phyloP scores from a whole-genome alignment of 129 eudicot genomes.

The Gnaphalium uliginosum region DNA sequence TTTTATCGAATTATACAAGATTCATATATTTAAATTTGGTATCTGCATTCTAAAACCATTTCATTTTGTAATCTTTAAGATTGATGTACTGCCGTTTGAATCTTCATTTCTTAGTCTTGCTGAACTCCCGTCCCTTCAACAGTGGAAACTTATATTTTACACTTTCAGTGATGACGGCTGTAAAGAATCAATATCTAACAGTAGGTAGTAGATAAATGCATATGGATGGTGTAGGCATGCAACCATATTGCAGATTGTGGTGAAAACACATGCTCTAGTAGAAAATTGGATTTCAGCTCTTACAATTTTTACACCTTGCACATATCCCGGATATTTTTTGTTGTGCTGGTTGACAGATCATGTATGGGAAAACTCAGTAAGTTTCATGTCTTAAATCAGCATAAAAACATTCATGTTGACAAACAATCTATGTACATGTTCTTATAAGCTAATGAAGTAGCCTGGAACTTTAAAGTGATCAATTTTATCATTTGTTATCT shows the following conservation, averaged over 20 bases:
- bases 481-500: background rate
- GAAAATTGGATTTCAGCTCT: background rate
- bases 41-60: background rate
- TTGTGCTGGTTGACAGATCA: background rate
- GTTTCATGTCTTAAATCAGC: background rate
- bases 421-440: background rate
- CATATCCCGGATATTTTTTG: background rate
- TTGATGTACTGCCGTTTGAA: background rate
- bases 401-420: background rate
- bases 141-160: background rate
- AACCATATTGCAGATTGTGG: background rate
- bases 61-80: background rate
- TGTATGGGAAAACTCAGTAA: background rate
- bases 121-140: background rate
- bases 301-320: background rate
- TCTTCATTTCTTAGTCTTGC: background rate
- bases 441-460: too few relatives aligned
- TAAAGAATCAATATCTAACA: background rate
- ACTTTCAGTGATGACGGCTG: background rate
- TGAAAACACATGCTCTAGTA: background rate
- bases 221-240: background rate
- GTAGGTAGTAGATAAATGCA: background rate
- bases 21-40: background rate
- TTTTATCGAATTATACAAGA: background rate
- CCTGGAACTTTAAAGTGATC: background rate